Evolutionary conservation across 306 rosid genomes (phyloP).

Genomic region (Vicia sativa): DNA sequence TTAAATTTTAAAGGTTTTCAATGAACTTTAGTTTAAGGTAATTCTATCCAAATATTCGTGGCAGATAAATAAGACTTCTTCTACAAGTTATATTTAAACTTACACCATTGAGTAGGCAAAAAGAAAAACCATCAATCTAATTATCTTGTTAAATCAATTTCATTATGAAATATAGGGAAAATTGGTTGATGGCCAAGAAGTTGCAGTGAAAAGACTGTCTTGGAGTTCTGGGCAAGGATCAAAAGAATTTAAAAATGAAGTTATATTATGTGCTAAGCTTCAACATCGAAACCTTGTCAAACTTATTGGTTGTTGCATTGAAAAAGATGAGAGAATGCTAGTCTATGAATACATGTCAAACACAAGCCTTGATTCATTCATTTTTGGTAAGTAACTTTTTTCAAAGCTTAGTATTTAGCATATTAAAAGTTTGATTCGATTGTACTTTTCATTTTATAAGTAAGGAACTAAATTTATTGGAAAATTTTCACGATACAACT

Average conservation of each 20-base stretch:
- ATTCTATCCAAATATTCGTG: too few relatives aligned
- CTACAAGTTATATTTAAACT: neutral
- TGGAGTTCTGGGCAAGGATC: neutral
- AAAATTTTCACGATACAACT: neutral
- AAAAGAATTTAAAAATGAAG: neutral
- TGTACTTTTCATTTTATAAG: neutral
- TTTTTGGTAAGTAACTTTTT: neutral
- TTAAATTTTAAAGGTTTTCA: too few relatives aligned
- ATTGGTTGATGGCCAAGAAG: neutral
- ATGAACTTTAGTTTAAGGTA: too few relatives aligned
- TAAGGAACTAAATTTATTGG: neutral
- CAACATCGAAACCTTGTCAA: constrained; percentile 20
- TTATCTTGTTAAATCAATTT: neutral
- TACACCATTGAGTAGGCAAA: neutral
- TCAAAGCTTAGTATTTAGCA: neutral
- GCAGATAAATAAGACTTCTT: too few relatives aligned
- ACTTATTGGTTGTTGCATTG: constrained; percentile 1
- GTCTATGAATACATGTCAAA: constrained; percentile 2
- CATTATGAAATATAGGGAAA: neutral
- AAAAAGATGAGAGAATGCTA: neutral
- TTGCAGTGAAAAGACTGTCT: neutral
- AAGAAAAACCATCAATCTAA: neutral
- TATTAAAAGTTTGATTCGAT: neutral
- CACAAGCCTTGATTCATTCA: neutral
- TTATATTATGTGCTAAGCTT: neutral